Conservation (phyloP, 768 basidiomycete species). For the Termitomyces bulborhizus region DNA sequence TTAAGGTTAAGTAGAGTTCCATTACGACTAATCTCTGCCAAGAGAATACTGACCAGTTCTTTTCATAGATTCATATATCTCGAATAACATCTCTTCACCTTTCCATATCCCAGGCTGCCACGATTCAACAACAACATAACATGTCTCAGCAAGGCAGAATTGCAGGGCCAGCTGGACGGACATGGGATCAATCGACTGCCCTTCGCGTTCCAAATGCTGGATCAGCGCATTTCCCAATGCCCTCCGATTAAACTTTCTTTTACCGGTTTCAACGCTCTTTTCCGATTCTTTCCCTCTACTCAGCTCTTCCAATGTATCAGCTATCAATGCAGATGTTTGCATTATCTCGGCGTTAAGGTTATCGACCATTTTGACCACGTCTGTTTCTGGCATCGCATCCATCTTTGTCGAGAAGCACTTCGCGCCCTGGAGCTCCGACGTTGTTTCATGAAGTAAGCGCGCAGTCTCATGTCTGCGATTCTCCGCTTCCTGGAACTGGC, state of each 20-base stretch:
- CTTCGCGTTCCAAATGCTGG: neutral
- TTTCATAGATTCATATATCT: constrained; percentile 11
- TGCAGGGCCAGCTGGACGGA: constrained; percentile 15
- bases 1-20: neutral
- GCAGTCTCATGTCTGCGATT: constrained; percentile 14
- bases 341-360: constrained; percentile 15
- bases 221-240: constrained; percentile 9
- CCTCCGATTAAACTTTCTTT: constrained; percentile 3
- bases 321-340: constrained; percentile 17
- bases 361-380: constrained; percentile 25
- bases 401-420: constrained; percentile 38
- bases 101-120: constrained; percentile 11
- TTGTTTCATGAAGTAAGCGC: constrained; percentile 21
- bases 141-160: constrained; percentile 7
- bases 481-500: constrained; percentile 14
- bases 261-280: neutral
- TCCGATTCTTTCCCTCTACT: constrained; percentile 1
- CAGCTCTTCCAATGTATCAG: constrained; percentile 8
- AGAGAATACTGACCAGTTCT: constrained; percentile 7
- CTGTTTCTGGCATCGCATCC: constrained; percentile 37
- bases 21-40: neutral
- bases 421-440: constrained; percentile 33
- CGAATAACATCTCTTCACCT: constrained; percentile 4
- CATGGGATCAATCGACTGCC: constrained; percentile 10
- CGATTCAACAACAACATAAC: constrained; percentile 8